Evolutionary conservation across 1,284 basidiomycete genomes (phyloP), one percentile per base, ranked within the genome.

Genomic region (Apiotrichum domesticum): DNA sequence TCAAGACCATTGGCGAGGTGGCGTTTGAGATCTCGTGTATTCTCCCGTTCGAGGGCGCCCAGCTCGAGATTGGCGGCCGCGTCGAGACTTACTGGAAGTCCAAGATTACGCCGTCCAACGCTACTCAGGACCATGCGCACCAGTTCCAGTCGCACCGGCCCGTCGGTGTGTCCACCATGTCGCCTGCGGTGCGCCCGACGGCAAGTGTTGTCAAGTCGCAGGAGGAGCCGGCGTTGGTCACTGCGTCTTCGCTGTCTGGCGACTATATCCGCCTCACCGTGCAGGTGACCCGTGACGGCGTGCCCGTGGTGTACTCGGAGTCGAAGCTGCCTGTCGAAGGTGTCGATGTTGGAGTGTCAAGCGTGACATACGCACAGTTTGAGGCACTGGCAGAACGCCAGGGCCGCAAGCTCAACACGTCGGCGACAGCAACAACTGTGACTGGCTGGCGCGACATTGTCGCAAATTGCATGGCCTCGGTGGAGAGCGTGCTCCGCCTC

Each of bases 11-110:
- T 55, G 96, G 96, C 65, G 93, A 98, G 82, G 87, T 98, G 13
- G 84, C 86, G 46, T 94, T 98, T 72, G 90, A 92, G 71, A 81
- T 93, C 43, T 89, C 86, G 68, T 84, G 94, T 59, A 86, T 97
- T 65, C 88, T 85, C 21, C 90, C 93, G 3, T 98, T 98, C 75
- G 85, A 87, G 62, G 91, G 89, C 8, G 91, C 94, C 46, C 92
- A 91, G 63, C 82, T 98, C n/a, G 90, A 95, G 77, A 88, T 98
- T 59, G 94, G 93, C 33, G 95, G 96, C 10, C 85, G 90, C 49
- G 84, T 96, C 21, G 92, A 96, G 77, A 97, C 93, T 0, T 97
- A 97, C 75, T 97, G 93, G 93, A 96, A 95, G 77, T 92, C 90
- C 11, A 84, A 88, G 56, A 83, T 86, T 29, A 81, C 84, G 46